Evolutionary conservation across 495 filamentous ascomycete genomes (phyloP).

Genomic region (Clohesyomyces aquaticus): DNA sequence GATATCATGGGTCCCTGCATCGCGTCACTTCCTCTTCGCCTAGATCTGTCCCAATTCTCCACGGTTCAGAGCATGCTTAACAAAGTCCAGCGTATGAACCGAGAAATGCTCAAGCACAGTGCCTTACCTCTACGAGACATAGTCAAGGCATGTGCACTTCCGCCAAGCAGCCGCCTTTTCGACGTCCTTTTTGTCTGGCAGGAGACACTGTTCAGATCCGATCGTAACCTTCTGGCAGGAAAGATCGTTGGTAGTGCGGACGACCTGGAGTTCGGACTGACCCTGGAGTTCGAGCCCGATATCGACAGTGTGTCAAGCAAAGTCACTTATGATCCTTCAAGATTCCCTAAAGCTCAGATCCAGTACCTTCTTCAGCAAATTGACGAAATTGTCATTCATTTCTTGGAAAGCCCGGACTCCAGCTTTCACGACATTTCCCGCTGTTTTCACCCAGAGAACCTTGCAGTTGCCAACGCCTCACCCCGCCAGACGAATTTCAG

Average conservation of each 20-base stretch:
- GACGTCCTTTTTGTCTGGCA: conserved; percentile 80
- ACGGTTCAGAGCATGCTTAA: conserved; percentile 62
- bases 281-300: conserved; percentile 70
- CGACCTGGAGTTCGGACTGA: conserved; percentile 70
- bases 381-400: conserved; percentile 52
- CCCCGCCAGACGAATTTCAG: conserved; percentile 32
- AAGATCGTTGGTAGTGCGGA: conserved; percentile 60
- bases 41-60: conserved; percentile 52
- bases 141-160: conserved; percentile 57
- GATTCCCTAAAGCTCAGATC: conserved; percentile 56
- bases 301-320: conserved; percentile 49
- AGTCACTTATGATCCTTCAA: conserved; percentile 56
- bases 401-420: conserved; percentile 51
- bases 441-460: conserved; percentile 46
- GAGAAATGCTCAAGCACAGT: conserved; percentile 61
- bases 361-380: conserved; percentile 62
- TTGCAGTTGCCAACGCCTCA: conserved; percentile 61
- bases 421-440: conserved; percentile 46
- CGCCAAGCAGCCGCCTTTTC: conserved; percentile 58
- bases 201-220: conserved; percentile 59
- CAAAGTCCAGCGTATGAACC: conserved; percentile 62
- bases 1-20: conserved; percentile 74
- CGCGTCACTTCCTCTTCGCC: conserved; percentile 67
- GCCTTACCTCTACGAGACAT: conserved; percentile 67
- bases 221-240: conserved; percentile 45